Evolutionary conservation across 495 filamentous ascomycete genomes (phyloP).

Genomic region (Saxispiralis lemnorum): DNA sequence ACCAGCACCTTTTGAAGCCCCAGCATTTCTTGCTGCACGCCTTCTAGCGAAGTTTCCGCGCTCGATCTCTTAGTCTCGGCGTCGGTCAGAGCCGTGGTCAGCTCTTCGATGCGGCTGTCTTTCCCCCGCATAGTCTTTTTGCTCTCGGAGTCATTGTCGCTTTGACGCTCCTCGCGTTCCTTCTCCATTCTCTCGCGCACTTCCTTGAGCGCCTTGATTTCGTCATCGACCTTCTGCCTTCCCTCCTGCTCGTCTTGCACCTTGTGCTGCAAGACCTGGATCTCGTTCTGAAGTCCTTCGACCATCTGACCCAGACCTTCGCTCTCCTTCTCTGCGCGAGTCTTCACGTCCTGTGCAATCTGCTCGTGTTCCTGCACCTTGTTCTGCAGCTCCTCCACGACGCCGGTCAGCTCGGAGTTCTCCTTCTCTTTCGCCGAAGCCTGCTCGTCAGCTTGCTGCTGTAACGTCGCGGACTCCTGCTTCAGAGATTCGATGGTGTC

Average conservation of each 20-base stretch:
- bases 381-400: constrained; percentile 7
- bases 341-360: constrained; percentile 1
- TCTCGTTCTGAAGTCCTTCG: constrained; percentile 4
- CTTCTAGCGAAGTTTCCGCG: constrained; percentile 1
- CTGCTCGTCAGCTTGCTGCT: constrained; percentile 7
- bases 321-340: background rate
- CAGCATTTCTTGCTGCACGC: constrained; percentile 4
- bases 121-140: background rate
- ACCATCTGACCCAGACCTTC: background rate
- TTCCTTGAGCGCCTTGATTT: background rate
- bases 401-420: constrained; percentile 1
- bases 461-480: background rate
- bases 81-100: constrained; percentile 2
- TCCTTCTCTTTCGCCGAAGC: constrained; percentile 7
- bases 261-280: constrained; percentile 4
- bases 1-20: constrained; percentile 7
- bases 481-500: constrained; percentile 4
- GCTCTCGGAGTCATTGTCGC: background rate
- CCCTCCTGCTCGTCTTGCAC: background rate
- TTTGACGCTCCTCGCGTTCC: background rate
- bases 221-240: background rate
- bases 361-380: constrained; percentile 2
- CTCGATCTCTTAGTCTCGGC: constrained; percentile 4
- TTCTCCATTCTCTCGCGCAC: background rate
- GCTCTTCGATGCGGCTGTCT: constrained; percentile 3